Evolutionary conservation across 306 rosid genomes (phyloP), one percentile per base, ranked within the genome.

Genomic region (Trichosanthes cucumerina): DNA sequence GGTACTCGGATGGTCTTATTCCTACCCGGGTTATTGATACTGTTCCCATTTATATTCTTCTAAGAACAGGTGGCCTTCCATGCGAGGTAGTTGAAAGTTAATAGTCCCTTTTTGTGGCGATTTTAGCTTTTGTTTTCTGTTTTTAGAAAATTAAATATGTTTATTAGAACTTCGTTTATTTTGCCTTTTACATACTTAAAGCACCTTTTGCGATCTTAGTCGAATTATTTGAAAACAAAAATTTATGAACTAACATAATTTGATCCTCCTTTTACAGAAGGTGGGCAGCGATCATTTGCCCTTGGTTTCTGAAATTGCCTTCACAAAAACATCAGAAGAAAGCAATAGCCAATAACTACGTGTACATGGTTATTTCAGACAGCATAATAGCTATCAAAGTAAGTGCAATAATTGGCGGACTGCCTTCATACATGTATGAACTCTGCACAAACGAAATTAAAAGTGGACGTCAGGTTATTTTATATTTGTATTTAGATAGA

Each of bases 241-340:
- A 60, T 28, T 60, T 7, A n/a, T 28, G 5, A 60, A 60, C 66
- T 53, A 7, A 53, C n/a, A 15, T 23, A 52, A 16, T 59, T 54
- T 43, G 24, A 13, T 26, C 33, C 19, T 16, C 49, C 19, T 68
- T 63, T 63, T 69, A 64, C 86, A 93, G 98, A 84, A 76, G 82
- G 83, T 93, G 80, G 98, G 98, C 71, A 91, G 98, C 77, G 96
- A 93, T 80, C 98, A 90, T 83, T 85, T 91, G 87, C 91, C 90
- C 36, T 85, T 93, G 86, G 92, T 90, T 59, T 86, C 92, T 23
- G 97, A 93, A 85, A 89, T 93, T 85, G 85, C 88, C 82, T 93
- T 91, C 87, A 79, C 86, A 41, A 82, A 16, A 58, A 73, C 65
- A 43, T 15, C 72, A 59, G 76, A 71, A 44, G 23, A 71, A 71